Percentiles rank a stretch among this genome's conserved stretches.
Evolutionary conservation across 2,329 filamentous ascomycete genomes (phyloP).

Genomic region (Colletotrichum sp.): DNA sequence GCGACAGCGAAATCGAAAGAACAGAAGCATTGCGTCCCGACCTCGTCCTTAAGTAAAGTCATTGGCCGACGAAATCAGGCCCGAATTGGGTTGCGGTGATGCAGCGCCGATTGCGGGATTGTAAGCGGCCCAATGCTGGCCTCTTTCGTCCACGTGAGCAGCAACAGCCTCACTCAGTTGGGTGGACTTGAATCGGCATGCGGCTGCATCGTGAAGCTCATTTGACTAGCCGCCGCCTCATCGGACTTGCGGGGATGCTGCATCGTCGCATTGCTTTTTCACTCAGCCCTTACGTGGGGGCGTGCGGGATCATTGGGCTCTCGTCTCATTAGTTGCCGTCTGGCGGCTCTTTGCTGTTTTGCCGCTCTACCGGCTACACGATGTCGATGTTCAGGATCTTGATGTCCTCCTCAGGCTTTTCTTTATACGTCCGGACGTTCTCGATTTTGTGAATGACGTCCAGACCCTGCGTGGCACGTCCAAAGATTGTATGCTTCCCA

Average conservation of each 20-base stretch:
- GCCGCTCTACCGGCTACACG: slow-evolving; percentile 36
- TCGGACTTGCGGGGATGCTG: slow-evolving; percentile 19
- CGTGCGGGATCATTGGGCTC: background rate
- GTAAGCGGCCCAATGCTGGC: slow-evolving; percentile 18
- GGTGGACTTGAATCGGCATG: slow-evolving; percentile 8
- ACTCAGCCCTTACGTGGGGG: background rate
- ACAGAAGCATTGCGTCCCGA: background rate
- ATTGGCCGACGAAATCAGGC: slow-evolving; percentile 19
- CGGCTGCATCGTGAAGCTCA: slow-evolving; percentile 17
- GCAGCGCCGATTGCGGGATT: slow-evolving; percentile 22
- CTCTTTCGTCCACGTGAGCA: slow-evolving; percentile 15
- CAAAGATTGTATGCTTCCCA: slow-evolving; percentile 95
- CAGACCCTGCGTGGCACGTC: slow-evolving; percentile 84
- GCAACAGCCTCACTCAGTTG: slow-evolving; percentile 17
- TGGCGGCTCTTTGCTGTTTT: background rate
- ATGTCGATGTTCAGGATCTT: slow-evolving; percentile 91
- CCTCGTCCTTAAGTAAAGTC: slow-evolving; percentile 11
- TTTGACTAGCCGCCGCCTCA: slow-evolving; percentile 7
- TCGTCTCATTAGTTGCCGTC: background rate
- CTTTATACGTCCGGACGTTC: slow-evolving; percentile 83
- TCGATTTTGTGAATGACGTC: slow-evolving; percentile 98
- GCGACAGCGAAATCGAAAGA: background rate
- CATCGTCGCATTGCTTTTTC: slow-evolving; percentile 16
- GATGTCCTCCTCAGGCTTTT: slow-evolving; percentile 96
- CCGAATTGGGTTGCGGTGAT: slow-evolving; percentile 21